Conservation (phyloP, 805 yeast genomes). For the Candida jianshihensis region DNA sequence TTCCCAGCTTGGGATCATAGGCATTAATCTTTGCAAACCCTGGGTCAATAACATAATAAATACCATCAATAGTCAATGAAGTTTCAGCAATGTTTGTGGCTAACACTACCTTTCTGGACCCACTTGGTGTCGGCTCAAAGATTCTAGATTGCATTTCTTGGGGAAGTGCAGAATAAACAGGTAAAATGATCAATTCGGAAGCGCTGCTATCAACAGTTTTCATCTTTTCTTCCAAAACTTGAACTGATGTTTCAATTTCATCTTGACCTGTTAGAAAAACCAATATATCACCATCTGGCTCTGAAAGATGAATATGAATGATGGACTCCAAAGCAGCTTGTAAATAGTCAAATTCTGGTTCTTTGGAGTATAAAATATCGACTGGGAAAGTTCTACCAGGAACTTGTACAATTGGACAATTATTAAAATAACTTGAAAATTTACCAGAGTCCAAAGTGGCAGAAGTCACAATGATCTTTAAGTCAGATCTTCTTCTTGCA, state of each 20-base stretch:
- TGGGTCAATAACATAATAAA: slow-evolving; percentile 86
- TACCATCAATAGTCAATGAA: slow-evolving; percentile 91
- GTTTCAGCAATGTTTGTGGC: slow-evolving; percentile 98
- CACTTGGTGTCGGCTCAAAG: slow-evolving; percentile 81
- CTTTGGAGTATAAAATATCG: slow-evolving; percentile 68
- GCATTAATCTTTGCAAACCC: slow-evolving; percentile 90
- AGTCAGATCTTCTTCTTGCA: slow-evolving; percentile 56
- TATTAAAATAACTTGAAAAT: slow-evolving; percentile 69
- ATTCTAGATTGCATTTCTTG: slow-evolving; percentile 84
- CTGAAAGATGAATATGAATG: slow-evolving; percentile 78
- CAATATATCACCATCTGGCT: slow-evolving; percentile 69
- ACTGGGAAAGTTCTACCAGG: slow-evolving; percentile 94
- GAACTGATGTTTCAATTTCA: slow-evolving; percentile 88
- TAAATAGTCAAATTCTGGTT: slow-evolving; percentile 82
- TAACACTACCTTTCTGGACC: slow-evolving; percentile 79
- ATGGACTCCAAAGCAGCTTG: slow-evolving; percentile 81
- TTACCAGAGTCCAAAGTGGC: slow-evolving; percentile 91
- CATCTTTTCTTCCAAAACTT: slow-evolving; percentile 57
- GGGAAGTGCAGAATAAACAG: slow-evolving; percentile 88
- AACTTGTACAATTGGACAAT: slow-evolving; percentile 75
- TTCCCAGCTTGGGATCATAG: slow-evolving; percentile 81
- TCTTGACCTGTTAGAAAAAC: slow-evolving; percentile 90
- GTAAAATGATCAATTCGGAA: slow-evolving; percentile 67
- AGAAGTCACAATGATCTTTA: slow-evolving; percentile 79
- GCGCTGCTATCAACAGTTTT: slow-evolving; percentile 57